phyloP scores from a whole-genome alignment of 2,329 filamentous ascomycete genomes.

The Cladosporium colombiae region DNA sequence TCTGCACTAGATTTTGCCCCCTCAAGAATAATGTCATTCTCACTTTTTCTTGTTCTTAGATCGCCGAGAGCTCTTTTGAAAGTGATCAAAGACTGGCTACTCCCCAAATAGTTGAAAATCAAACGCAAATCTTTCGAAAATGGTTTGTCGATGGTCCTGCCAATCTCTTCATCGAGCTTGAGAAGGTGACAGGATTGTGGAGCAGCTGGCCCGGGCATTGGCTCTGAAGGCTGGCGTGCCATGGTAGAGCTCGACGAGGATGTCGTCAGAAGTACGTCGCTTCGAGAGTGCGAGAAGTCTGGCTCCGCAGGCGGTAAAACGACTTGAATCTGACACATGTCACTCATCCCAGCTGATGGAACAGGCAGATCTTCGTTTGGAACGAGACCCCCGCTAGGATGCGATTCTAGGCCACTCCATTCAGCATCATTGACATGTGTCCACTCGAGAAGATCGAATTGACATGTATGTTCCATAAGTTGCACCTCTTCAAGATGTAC shows the following conservation, averaged over 20 bases:
- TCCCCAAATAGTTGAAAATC: constrained; percentile 1
- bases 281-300: not conserved
- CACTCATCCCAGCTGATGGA: not conserved
- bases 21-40: not conserved
- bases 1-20: not conserved
- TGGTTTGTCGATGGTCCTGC: not conserved
- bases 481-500: not conserved
- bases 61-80: constrained; percentile 5
- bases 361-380: not conserved
- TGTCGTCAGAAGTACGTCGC: not conserved
- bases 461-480: not conserved
- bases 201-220: not conserved
- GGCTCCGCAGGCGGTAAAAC: not conserved
- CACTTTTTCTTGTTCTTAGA: not conserved
- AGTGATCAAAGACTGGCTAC: not conserved
- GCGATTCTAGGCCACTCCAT: not conserved
- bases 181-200: not conserved
- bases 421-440: not conserved
- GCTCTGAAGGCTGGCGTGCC: not conserved
- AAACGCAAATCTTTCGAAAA: not conserved
- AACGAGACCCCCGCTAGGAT: not conserved
- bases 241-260: not conserved
- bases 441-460: not conserved
- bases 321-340: not conserved
- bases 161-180: not conserved